These are phyloP conservation scores for Tillandsia leiboldiana DNA, from an alignment of 176 grass and related monocot species.

Conservation along the genomic window DNA sequence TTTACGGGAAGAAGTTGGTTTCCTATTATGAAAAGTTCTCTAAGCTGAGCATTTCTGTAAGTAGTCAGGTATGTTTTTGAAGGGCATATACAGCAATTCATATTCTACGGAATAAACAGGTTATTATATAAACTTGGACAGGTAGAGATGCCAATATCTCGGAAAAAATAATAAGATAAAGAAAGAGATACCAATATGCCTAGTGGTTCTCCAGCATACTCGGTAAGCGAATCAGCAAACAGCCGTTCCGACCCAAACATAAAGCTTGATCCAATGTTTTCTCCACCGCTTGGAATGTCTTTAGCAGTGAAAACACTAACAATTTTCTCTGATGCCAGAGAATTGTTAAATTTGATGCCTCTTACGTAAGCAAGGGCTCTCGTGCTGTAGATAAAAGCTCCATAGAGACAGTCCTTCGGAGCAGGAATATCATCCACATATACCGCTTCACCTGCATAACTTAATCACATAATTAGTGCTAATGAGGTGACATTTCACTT, in stretches of 20 bases:
- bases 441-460: conserved; percentile 58
- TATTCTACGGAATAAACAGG: too few relatives aligned
- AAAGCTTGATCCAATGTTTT: conserved; percentile 35
- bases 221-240: conserved; percentile 48
- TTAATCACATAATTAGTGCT: not conserved
- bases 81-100: too few relatives aligned
- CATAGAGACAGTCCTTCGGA: conserved; percentile 74
- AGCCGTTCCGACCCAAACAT: conserved; percentile 46
- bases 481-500: not conserved
- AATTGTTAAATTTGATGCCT: conserved; percentile 33
- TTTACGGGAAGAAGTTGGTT: too few relatives aligned
- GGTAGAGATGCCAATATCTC: not conserved
- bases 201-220: conserved; percentile 69
- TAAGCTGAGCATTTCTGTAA: too few relatives aligned
- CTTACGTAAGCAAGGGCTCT: conserved; percentile 52
- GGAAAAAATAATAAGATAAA: conserved; percentile 1
- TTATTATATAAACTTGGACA: too few relatives aligned
- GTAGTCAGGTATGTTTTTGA: too few relatives aligned
- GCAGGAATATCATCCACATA: conserved; percentile 82
- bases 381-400: conserved; percentile 81
- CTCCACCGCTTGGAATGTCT: conserved; percentile 62
- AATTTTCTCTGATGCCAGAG: conserved; percentile 53
- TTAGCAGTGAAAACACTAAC: conserved; percentile 46
- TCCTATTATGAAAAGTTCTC: too few relatives aligned
- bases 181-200: conserved; percentile 56